These are phyloP conservation scores for Alternaria sp. DNA, from an alignment of 2,329 filamentous ascomycete genomes.

Conservation along the genomic window DNA sequence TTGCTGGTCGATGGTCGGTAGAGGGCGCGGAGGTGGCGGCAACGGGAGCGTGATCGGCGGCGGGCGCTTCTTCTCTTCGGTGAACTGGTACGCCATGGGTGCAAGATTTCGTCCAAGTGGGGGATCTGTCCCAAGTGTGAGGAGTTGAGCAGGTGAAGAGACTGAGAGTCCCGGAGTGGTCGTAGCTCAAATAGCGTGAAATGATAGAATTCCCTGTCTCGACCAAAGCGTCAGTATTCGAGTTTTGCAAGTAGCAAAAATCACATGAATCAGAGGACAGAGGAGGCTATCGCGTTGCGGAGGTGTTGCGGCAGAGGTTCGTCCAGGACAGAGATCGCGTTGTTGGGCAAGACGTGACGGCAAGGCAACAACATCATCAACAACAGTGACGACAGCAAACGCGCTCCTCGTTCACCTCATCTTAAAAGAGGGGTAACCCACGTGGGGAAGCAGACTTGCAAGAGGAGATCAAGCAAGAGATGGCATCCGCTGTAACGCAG, in stretches of 20 bases:
- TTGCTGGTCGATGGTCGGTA: slow-evolving; percentile 19
- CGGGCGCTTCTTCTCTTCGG: slow-evolving; percentile 33
- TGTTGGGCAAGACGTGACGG: neutral
- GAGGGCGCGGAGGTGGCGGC: slow-evolving; percentile 12
- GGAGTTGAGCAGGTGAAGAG: neutral
- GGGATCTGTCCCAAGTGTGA: neutral
- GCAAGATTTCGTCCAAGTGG: neutral
- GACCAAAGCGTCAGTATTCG: neutral
- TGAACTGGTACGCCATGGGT: slow-evolving; percentile 21
- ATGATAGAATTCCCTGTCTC: neutral
- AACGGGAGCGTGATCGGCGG: slow-evolving; percentile 29
- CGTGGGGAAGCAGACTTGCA: neutral
- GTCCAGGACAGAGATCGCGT: neutral
- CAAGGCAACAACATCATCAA: slow-evolving; percentile 16
- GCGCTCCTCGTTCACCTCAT: slow-evolving; percentile 15
- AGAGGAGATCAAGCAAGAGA: neutral
- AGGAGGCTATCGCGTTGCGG: neutral
- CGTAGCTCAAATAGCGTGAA: neutral
- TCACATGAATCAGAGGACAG: neutral
- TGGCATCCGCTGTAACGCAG: neutral
- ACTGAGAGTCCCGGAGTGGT: neutral
- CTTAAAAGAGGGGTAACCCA: neutral
- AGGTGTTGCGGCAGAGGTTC: neutral
- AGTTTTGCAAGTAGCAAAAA: neutral
- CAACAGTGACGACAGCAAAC: slow-evolving; percentile 27